A percentile compares a stretch with the other conserved stretches of the same genome.
phyloP scores from a whole-genome alignment of 306 rosid species.

The Malus fusca region DNA sequence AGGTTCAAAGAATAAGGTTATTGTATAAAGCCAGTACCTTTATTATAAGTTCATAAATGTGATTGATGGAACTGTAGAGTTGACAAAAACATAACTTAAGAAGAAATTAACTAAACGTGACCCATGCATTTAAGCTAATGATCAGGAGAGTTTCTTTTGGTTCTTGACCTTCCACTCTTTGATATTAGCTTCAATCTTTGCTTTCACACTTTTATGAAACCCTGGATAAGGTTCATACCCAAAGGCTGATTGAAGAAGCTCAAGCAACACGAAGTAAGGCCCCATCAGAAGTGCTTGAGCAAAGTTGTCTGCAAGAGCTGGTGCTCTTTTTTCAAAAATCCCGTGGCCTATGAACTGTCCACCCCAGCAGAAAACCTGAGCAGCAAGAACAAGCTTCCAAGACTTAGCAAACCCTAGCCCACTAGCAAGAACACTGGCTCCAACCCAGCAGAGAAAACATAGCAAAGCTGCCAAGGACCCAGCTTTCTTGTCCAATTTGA shows the following conservation, averaged over 20 bases:
- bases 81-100: no score
- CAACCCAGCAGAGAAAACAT: conserved; percentile 48
- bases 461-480: conserved; percentile 63
- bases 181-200: conserved; percentile 42
- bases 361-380: conserved; percentile 62
- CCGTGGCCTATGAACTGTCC: conserved; percentile 77
- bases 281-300: conserved; percentile 74
- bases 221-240: conserved; percentile 86
- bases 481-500: conserved; percentile 46
- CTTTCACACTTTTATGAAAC: conserved; percentile 43
- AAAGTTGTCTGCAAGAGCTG: conserved; percentile 69
- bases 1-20: neutral
- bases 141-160: conserved; percentile 36
- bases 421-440: conserved; percentile 42
- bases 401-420: conserved; percentile 39
- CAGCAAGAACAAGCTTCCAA: conserved; percentile 66
- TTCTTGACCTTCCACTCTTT: conserved; percentile 48
- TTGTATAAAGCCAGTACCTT: neutral
- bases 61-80: no score
- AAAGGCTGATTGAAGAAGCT: conserved; percentile 46
- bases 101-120: neutral
- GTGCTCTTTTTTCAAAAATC: conserved; percentile 82
- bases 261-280: conserved; percentile 63
- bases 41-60: no score
- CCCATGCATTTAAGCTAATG: conserved; percentile 7